Percentiles rank a stretch among this genome's conserved stretches.
Evolutionary conservation across 1,139 yeast species (phyloP).

Genomic region (Hyphopichia khmerensis): DNA sequence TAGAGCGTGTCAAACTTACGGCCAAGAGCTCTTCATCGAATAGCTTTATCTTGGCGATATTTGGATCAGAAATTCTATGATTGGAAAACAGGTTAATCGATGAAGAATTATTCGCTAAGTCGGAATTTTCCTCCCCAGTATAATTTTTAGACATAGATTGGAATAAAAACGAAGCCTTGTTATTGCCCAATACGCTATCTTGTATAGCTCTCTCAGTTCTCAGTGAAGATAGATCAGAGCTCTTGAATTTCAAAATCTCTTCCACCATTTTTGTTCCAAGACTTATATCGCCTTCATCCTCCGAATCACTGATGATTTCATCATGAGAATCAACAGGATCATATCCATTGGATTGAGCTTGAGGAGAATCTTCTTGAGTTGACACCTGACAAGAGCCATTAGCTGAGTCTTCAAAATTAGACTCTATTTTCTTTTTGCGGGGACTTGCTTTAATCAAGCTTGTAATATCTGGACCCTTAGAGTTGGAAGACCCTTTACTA

Average conservation of each 20-base stretch:
- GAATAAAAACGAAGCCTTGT: constrained; percentile 2
- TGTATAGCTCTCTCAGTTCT: neutral
- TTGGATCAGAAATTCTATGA: neutral
- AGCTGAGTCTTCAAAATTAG: neutral
- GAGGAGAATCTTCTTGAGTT: constrained; percentile 1
- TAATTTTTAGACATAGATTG: neutral
- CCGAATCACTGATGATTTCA: constrained; percentile 28
- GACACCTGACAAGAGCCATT: neutral
- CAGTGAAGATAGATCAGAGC: constrained; percentile 5
- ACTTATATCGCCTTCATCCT: constrained; percentile 13
- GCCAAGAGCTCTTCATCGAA: constrained; percentile 33
- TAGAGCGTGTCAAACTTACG: constrained; percentile 11
- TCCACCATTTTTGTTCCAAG: constrained; percentile 16
- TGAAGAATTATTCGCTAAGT: neutral
- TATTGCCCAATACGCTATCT: neutral
- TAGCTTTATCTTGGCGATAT: constrained; percentile 15
- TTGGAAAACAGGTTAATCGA: neutral
- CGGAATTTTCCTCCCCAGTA: neutral
- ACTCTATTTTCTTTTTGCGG: neutral
- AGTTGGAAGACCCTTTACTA: neutral
- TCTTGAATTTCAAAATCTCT: constrained; percentile 16
- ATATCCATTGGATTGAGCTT: neutral
- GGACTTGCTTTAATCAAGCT: neutral
- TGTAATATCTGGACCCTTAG: neutral
- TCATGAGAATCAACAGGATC: neutral